A percentile compares a stretch with the other conserved stretches of the same genome.
Conservation (phyloP, 257 asterid genomes). For the Sherardia arvensis region DNA sequence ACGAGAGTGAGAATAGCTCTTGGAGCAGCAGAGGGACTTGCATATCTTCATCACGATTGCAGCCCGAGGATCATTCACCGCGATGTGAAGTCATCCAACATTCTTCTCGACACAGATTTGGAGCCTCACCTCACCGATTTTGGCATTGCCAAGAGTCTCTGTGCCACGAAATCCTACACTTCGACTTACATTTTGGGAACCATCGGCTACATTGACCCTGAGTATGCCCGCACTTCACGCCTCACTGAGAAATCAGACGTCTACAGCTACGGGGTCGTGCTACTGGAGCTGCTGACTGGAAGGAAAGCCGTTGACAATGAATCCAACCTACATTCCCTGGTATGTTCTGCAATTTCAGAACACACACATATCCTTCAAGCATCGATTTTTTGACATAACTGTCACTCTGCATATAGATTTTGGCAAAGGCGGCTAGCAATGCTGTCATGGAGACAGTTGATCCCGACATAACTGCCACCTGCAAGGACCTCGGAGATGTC, state of each 20-base stretch:
- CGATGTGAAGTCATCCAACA: conserved; percentile 86
- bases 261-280: conserved; percentile 79
- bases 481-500: conserved; percentile 72
- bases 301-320: conserved; percentile 86
- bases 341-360: conserved; percentile 14
- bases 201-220: conserved; percentile 91
- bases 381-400: not conserved
- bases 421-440: conserved; percentile 64
- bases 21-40: conserved; percentile 87
- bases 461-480: conserved; percentile 65
- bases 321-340: conserved; percentile 83
- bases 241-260: conserved; percentile 93
- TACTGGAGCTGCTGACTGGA: conserved; percentile 75
- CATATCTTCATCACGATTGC: conserved; percentile 89
- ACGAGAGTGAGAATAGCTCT: conserved; percentile 64
- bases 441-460: conserved; percentile 89
- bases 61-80: conserved; percentile 83
- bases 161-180: conserved; percentile 68
- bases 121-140: conserved; percentile 87
- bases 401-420: conserved; percentile 30
- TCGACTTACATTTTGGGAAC: conserved; percentile 89
- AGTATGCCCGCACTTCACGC: conserved; percentile 90
- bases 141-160: conserved; percentile 81
- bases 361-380: no score
- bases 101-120: conserved; percentile 58